Conservation (phyloP, 2,329 filamentous ascomycete genomes). For the Cladosporium velox region DNA sequence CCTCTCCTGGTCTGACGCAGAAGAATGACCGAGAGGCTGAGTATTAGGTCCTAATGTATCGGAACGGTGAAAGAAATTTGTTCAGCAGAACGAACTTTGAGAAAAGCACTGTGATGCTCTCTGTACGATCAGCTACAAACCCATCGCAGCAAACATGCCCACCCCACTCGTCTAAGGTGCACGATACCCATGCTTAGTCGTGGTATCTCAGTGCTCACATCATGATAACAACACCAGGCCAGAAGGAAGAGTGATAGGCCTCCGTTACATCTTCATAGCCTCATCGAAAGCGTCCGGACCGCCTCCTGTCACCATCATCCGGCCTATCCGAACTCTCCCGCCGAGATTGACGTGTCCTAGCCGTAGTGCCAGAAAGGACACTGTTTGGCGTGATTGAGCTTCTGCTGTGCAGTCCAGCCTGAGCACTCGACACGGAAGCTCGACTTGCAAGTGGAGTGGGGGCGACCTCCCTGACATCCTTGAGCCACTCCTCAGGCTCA, state of each 20-base stretch:
- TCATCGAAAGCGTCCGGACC: constrained; percentile 10
- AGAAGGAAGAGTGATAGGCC: not conserved
- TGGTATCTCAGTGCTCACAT: not conserved
- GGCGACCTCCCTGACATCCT: constrained; percentile 10
- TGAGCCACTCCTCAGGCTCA: constrained; percentile 15
- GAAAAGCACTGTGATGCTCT: not conserved
- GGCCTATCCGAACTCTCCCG: not conserved
- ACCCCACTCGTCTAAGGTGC: not conserved
- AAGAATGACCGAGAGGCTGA: not conserved
- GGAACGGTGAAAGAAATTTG: not conserved
- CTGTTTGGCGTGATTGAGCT: constrained; percentile 6
- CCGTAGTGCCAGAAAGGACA: not conserved
- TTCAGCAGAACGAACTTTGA: not conserved
- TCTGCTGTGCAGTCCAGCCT: not conserved
- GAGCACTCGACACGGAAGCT: not conserved
- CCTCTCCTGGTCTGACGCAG: not conserved
- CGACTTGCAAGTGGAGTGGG: not conserved
- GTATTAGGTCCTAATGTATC: not conserved
- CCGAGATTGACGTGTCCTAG: constrained; percentile 1
- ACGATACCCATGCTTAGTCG: not conserved
- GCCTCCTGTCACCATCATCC: constrained; percentile 1
- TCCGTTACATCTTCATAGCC: not conserved
- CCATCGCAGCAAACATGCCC: not conserved
- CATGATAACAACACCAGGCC: not conserved
- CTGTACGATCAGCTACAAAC: not conserved